Percentiles rank a stretch among this genome's conserved stretches.
phyloP scores from a whole-genome alignment of 441 rosid genomes.

The Raphanus hybrid region DNA sequence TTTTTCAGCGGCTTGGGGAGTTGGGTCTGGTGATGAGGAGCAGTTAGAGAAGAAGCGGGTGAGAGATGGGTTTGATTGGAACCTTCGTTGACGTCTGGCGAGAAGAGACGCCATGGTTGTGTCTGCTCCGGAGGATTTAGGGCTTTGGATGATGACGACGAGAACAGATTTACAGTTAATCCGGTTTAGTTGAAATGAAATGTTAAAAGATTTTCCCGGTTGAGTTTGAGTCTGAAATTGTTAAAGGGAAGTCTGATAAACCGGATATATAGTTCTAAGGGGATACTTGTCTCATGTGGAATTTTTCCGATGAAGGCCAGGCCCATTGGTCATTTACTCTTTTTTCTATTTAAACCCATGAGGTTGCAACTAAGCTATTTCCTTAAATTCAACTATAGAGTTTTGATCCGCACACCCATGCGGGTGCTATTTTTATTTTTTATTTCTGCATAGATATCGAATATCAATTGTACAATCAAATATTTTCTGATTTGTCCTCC shows the following conservation, averaged over 20 bases:
- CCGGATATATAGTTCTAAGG: background rate
- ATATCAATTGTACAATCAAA: too few species aligned
- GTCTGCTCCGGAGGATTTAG: conserved; percentile 32
- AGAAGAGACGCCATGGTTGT: conserved; percentile 61
- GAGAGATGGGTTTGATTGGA: conserved; percentile 49
- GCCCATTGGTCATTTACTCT: conserved; percentile 14
- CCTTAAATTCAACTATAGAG: background rate
- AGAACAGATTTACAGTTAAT: background rate
- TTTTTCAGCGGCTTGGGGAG: conserved; percentile 24
- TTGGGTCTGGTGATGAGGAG: conserved; percentile 42
- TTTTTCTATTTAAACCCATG: background rate
- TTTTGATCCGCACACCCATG: too few species aligned
- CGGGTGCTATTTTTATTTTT: too few species aligned
- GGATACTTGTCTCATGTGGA: background rate
- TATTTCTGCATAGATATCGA: too few species aligned
- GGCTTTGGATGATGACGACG: conserved; percentile 31
- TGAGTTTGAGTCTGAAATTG: background rate
- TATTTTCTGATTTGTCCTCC: too few species aligned
- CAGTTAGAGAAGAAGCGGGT: conserved; percentile 48
- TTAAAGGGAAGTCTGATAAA: conserved; percentile 1
- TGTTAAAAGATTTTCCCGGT: conserved; percentile 28
- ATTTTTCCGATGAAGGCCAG: background rate
- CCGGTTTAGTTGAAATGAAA: conserved; percentile 28
- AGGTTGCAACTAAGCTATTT: background rate
- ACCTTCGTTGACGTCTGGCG: conserved; percentile 46